Evolutionary conservation across 495 filamentous ascomycete genomes (phyloP).

Genomic region (Penicillium pancosmium): DNA sequence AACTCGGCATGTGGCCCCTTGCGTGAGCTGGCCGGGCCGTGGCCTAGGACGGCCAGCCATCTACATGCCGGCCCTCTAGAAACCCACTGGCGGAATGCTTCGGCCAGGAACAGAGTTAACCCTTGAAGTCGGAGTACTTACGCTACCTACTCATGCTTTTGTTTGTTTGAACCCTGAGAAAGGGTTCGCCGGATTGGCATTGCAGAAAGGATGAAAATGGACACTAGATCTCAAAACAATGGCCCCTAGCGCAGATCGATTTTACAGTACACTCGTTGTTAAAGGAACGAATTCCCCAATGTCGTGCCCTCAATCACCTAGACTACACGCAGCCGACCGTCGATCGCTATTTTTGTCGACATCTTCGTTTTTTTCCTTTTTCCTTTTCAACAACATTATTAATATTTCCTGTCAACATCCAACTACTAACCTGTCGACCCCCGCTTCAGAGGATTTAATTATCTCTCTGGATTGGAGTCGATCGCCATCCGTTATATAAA

Average conservation of each 20-base stretch:
- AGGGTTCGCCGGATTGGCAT: constrained; percentile 12
- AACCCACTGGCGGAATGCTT: constrained; percentile 21
- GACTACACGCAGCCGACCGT: constrained; percentile 19
- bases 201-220: not conserved
- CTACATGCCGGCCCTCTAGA: constrained; percentile 20
- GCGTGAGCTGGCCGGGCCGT: constrained; percentile 6
- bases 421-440: not conserved
- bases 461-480: constrained; percentile 19
- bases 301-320: not conserved
- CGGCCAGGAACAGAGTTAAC: constrained; percentile 1
- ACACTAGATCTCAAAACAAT: constrained; percentile 15
- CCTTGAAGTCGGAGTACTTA: not conserved
- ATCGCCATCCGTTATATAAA: constrained; percentile 24
- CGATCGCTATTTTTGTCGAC: constrained; percentile 23
- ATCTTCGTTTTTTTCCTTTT: constrained; percentile 15
- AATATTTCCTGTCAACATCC: constrained; percentile 5
- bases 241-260: constrained; percentile 27
- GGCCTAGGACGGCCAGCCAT: constrained; percentile 9
- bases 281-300: constrained; percentile 14
- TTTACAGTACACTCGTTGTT: constrained; percentile 3
- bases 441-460: constrained; percentile 22
- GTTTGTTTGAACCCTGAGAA: constrained; percentile 18
- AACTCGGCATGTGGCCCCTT: constrained; percentile 26
- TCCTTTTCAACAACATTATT: not conserved
- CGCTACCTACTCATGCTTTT: constrained; percentile 1